phyloP scores from a whole-genome alignment of 202 grass and related monocot genomes.

The Cymbopogon flexuosus region DNA sequence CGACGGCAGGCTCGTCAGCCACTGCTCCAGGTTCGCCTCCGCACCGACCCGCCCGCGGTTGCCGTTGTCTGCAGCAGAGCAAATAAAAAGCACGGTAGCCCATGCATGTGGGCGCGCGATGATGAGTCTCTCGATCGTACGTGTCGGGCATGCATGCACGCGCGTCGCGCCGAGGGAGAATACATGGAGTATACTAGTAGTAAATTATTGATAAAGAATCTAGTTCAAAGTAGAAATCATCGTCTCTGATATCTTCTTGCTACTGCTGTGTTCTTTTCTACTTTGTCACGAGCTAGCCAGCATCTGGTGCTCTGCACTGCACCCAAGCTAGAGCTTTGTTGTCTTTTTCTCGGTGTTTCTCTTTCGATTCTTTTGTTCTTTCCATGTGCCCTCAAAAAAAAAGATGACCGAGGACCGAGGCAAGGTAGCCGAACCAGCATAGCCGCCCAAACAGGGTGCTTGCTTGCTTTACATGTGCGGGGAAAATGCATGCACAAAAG shows the following conservation, averaged over 20 bases:
- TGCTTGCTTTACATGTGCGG: background rate
- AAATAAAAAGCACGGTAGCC: no score
- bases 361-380: conserved; percentile 23
- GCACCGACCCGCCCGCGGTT: conserved; percentile 34
- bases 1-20: conserved; percentile 41
- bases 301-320: conserved; percentile 28
- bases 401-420: background rate
- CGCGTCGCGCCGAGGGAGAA: background rate
- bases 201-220: background rate
- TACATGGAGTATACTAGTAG: background rate
- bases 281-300: background rate
- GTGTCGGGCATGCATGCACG: conserved; percentile 4
- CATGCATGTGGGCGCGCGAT: no score
- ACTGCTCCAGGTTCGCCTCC: conserved; percentile 51
- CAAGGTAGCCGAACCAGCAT: background rate
- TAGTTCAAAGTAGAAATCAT: background rate
- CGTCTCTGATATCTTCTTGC: background rate
- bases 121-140: background rate
- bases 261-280: background rate
- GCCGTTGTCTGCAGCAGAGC: conserved; percentile 41
- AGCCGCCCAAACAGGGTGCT: background rate
- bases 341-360: conserved; percentile 16
- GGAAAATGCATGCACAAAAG: background rate
- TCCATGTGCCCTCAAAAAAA: conserved; percentile 20
- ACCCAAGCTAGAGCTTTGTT: background rate